phyloP scores from a whole-genome alignment of 2,329 filamentous ascomycete species.

The Monosporascus sp. region DNA sequence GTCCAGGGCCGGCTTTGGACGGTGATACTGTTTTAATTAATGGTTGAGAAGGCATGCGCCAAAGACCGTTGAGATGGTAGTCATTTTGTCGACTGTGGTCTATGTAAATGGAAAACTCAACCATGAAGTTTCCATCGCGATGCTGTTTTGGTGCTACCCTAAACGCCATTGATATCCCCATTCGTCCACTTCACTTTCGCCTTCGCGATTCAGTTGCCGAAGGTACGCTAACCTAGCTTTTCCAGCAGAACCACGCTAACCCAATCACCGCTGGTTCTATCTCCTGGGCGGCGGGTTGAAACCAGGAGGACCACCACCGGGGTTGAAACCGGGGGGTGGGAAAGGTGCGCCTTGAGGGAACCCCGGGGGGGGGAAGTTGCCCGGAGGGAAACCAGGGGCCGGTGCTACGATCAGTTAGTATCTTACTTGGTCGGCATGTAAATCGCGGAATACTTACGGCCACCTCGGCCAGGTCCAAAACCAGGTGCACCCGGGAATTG shows the following conservation, averaged over 20 bases:
- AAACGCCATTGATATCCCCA: slow-evolving; percentile 27
- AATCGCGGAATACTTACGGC: slow-evolving; percentile 39
- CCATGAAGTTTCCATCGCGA: slow-evolving; percentile 10
- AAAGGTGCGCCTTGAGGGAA: slow-evolving; percentile 40
- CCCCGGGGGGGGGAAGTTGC: slow-evolving; percentile 41
- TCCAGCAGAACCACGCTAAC: not conserved
- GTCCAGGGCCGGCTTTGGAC: not conserved
- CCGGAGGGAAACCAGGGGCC: slow-evolving; percentile 24
- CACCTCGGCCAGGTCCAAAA: slow-evolving; percentile 47
- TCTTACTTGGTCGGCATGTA: not conserved
- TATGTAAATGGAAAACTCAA: slow-evolving; percentile 9
- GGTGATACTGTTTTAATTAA: not conserved
- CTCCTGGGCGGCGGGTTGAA: slow-evolving; percentile 69
- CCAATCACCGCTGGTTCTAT: slow-evolving; percentile 28
- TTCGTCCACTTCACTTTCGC: slow-evolving; percentile 1
- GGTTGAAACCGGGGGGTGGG: slow-evolving; percentile 48
- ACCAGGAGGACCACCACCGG: slow-evolving; percentile 52
- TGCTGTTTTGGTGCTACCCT: slow-evolving; percentile 18
- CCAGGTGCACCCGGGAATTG: slow-evolving; percentile 47
- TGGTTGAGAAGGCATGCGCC: not conserved
- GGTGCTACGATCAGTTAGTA: slow-evolving; percentile 20
- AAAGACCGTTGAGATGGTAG: not conserved
- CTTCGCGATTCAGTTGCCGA: not conserved
- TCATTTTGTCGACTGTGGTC: not conserved
- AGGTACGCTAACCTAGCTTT: slow-evolving; percentile 8